These are phyloP conservation scores for Conoideocrella luteorostrata DNA, from an alignment of 2,329 filamentous ascomycete genomes.

Conservation along the genomic window DNA sequence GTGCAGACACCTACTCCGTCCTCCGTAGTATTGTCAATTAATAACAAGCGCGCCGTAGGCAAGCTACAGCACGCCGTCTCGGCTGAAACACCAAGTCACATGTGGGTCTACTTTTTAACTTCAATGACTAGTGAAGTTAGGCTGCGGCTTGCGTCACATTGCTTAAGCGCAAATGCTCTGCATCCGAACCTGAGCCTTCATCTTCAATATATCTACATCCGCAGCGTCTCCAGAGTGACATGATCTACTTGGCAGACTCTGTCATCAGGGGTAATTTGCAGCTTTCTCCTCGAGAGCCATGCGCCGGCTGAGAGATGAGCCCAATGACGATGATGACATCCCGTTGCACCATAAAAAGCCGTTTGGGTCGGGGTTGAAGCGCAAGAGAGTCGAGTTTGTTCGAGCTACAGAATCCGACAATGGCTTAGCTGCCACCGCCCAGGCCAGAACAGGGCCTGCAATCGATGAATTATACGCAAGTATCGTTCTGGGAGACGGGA, in stretches of 20 bases:
- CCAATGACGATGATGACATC: constrained; percentile 33
- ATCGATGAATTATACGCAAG: constrained; percentile 59
- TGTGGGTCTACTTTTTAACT: too few relatives aligned
- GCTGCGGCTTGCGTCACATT: too few relatives aligned
- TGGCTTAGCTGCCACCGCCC: constrained; percentile 19
- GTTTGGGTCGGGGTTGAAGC: constrained; percentile 51
- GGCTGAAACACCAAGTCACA: too few relatives aligned
- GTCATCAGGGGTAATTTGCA: background rate
- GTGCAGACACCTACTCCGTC: too few relatives aligned
- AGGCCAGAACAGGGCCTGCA: constrained; percentile 17
- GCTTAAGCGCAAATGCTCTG: too few relatives aligned
- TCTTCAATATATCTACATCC: too few relatives aligned
- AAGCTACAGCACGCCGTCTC: too few relatives aligned
- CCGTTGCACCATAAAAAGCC: constrained; percentile 47
- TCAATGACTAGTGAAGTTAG: too few relatives aligned
- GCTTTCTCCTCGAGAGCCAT: constrained; percentile 12
- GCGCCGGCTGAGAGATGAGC: constrained; percentile 20
- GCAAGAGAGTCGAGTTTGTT: constrained; percentile 51
- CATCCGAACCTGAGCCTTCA: too few relatives aligned
- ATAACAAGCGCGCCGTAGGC: too few relatives aligned
- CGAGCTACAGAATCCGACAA: constrained; percentile 38
- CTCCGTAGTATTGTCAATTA: too few relatives aligned
- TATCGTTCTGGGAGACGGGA: constrained; percentile 51
- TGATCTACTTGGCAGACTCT: background rate
- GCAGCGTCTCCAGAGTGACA: too few relatives aligned